A percentile compares a stretch with the other conserved stretches of the same genome.
These are phyloP conservation scores for Lipomyces sp. DNA, from an alignment of 805 yeast genomes.

Conservation along the genomic window DNA sequence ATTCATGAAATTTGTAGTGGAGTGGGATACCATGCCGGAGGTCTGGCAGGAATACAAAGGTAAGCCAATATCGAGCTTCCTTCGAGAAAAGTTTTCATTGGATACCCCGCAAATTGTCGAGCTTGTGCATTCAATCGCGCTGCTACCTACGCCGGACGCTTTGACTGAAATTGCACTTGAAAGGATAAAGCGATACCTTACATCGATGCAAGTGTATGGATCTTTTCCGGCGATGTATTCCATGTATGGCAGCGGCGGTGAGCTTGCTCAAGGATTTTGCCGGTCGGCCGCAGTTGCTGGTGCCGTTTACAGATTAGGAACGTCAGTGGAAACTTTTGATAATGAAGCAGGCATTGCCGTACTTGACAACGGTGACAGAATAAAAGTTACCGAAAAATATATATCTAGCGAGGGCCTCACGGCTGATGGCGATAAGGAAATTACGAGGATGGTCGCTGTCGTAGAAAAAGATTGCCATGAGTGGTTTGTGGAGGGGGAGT, in stretches of 20 bases:
- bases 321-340: constrained; percentile 63
- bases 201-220: constrained; percentile 88
- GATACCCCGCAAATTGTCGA: constrained; percentile 75
- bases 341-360: constrained; percentile 60
- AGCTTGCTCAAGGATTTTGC: constrained; percentile 93
- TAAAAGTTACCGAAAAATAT: constrained; percentile 74
- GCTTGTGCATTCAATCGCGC: constrained; percentile 79
- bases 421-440: constrained; percentile 46
- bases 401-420: constrained; percentile 48
- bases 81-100: constrained; percentile 64
- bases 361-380: constrained; percentile 61
- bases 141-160: constrained; percentile 59
- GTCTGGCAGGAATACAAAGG: constrained; percentile 56
- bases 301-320: constrained; percentile 81
- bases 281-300: constrained; percentile 98
- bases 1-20: constrained; percentile 80
- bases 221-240: constrained; percentile 88
- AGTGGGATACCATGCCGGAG: constrained; percentile 59
- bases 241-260: constrained; percentile 95
- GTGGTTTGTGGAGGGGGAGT: constrained; percentile 86
- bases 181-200: constrained; percentile 76
- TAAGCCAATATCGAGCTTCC: constrained; percentile 56
- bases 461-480: constrained; percentile 84
- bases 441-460: constrained; percentile 74
- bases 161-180: constrained; percentile 72